Conservation (phyloP, 306 rosid species). For the Prunus kanzakura region DNA sequence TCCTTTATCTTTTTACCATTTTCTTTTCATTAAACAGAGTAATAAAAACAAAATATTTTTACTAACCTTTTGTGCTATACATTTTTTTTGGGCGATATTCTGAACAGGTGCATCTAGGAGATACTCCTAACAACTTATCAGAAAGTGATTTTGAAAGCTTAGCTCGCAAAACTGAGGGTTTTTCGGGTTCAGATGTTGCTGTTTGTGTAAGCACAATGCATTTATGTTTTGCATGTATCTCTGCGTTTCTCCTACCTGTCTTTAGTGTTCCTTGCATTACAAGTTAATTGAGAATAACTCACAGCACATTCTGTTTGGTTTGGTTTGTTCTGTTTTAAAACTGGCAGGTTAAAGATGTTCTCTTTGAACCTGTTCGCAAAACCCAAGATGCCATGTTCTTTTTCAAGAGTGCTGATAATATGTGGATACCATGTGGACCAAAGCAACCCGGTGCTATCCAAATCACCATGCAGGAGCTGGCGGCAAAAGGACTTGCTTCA, state of each 20-base stretch:
- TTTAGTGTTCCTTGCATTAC: neutral
- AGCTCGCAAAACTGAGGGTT: conserved; percentile 81
- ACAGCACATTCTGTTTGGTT: neutral
- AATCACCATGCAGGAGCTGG: conserved; percentile 84
- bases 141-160: conserved; percentile 87
- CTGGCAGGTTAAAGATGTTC: conserved; percentile 92
- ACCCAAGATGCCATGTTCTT: conserved; percentile 99
- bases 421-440: conserved; percentile 93
- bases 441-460: conserved; percentile 77
- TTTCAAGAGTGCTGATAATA: conserved; percentile 50
- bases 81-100: conserved; percentile 12
- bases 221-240: conserved; percentile 9
- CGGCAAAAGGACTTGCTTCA: conserved; percentile 72
- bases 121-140: conserved; percentile 85
- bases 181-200: conserved; percentile 94
- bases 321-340: conserved; percentile 4
- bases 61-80: neutral
- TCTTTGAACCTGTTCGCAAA: conserved; percentile 98
- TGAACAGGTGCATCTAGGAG: conserved; percentile 95
- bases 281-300: conserved; percentile 1
- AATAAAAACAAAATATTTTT: neutral
- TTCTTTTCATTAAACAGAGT: neutral
- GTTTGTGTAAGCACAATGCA: conserved; percentile 85
- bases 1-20: conserved; percentile 14
- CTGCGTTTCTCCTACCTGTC: neutral